Evolutionary conservation across 2,329 filamentous ascomycete genomes (phyloP).

Genomic region (Fonsecaea monophora): DNA sequence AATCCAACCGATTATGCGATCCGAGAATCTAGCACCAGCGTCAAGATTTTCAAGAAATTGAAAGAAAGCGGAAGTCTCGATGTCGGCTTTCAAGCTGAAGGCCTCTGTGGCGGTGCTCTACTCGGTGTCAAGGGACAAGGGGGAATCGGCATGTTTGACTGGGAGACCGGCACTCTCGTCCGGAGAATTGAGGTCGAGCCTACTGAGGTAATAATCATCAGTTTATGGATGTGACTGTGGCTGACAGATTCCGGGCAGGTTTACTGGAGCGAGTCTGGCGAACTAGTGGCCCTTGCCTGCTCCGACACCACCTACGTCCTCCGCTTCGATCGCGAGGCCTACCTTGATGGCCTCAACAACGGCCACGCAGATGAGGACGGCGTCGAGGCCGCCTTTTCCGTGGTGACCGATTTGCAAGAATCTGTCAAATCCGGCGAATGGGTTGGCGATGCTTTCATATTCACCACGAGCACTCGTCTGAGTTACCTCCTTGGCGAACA

Average conservation of each 20-base stretch:
- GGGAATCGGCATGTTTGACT: constrained; percentile 95
- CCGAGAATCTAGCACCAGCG: constrained; percentile 84
- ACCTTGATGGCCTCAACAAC: constrained; percentile 79
- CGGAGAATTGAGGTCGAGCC: constrained; percentile 86
- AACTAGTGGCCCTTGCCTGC: constrained; percentile 89
- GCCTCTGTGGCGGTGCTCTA: constrained; percentile 83
- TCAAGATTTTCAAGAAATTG: constrained; percentile 98
- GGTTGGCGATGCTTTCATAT: constrained; percentile 99
- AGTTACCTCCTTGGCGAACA: constrained; percentile 99
- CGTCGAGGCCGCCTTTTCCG: constrained; percentile 93
- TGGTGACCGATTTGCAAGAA: constrained; percentile 94
- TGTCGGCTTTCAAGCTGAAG: constrained; percentile 93
- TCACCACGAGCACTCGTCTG: constrained; percentile 95
- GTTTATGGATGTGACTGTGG: not conserved
- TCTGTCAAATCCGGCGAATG: constrained; percentile 92
- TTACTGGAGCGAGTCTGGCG: constrained; percentile 97
- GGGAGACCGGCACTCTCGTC: constrained; percentile 86
- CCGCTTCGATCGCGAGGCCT: constrained; percentile 87
- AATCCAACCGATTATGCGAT: constrained; percentile 88
- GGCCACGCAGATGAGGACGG: constrained; percentile 88
- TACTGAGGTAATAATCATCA: constrained; percentile 55
- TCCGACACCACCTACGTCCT: constrained; percentile 96
- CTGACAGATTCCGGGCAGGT: constrained; percentile 59
- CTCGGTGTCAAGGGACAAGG: constrained; percentile 95
- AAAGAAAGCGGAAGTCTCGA: constrained; percentile 86